Evolutionary conservation across 2,329 filamentous ascomycete species (phyloP).

Genomic region (Aureobasidium sp.): DNA sequence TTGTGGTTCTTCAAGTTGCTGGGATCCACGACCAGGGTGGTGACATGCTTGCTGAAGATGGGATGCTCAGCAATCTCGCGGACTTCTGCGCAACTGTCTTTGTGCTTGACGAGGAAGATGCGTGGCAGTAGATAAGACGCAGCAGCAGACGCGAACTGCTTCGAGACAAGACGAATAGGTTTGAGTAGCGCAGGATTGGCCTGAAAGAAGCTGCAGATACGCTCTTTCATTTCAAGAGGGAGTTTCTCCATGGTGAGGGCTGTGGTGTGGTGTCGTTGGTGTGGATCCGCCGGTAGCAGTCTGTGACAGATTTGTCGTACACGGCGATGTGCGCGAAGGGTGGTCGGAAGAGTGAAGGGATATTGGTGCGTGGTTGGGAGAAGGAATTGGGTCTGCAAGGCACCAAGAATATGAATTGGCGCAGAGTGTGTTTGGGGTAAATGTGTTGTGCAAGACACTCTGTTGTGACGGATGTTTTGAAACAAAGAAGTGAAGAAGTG

Average conservation of each 20-base stretch:
- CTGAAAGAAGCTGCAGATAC: neutral
- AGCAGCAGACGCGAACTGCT: neutral
- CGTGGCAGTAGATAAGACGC: neutral
- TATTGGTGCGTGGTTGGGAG: neutral
- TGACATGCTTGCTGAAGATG: conserved; percentile 1
- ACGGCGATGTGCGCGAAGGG: neutral
- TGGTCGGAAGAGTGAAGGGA: neutral
- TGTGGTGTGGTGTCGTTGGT: too few relatives aligned
- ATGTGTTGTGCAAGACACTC: too few relatives aligned
- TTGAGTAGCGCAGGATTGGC: neutral
- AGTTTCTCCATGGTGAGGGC: neutral
- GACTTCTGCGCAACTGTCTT: neutral
- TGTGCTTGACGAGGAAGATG: neutral
- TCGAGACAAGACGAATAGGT: neutral
- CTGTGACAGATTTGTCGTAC: neutral
- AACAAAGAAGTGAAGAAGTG: neutral
- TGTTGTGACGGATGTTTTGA: neutral
- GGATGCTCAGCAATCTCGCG: neutral
- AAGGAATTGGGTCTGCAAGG: neutral
- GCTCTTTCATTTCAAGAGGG: neutral
- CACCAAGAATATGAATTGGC: neutral
- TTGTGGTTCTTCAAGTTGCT: neutral
- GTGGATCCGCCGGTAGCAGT: neutral
- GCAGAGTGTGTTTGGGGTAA: neutral
- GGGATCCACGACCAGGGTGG: neutral